Conservation (phyloP, 352 stramenopile genomes). For the Globisporangium echinulatum region DNA sequence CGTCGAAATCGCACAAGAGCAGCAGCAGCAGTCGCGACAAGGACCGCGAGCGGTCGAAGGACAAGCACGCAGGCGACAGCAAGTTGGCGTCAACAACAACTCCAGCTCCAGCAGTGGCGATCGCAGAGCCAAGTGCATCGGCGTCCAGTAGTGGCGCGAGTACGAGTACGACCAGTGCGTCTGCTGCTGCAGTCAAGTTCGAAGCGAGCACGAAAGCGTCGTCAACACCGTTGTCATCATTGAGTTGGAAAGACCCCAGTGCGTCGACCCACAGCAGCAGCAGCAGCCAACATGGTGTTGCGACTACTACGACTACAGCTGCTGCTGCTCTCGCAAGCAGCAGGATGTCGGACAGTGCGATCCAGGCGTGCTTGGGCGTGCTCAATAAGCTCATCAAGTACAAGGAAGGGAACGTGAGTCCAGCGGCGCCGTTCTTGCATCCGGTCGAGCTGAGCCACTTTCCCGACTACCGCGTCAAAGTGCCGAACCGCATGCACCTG, state of each 20-base stretch:
- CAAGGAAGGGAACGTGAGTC: conserved; percentile 67
- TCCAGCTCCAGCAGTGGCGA: neutral
- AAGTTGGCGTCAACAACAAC: too few relatives aligned
- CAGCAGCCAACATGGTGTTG: neutral
- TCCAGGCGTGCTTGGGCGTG: conserved; percentile 47
- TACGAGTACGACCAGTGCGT: neutral
- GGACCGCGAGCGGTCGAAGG: neutral
- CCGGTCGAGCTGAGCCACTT: conserved; percentile 79
- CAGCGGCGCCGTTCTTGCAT: conserved; percentile 73
- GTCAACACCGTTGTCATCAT: neutral
- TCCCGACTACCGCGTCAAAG: conserved; percentile 80
- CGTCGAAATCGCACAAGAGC: conserved; percentile 51
- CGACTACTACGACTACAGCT: neutral
- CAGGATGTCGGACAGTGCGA: conserved; percentile 47
- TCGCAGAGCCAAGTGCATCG: neutral
- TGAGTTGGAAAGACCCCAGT: neutral
- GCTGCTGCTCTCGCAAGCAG: neutral
- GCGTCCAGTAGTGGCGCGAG: neutral
- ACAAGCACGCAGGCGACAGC: too few relatives aligned
- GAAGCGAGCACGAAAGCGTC: neutral
- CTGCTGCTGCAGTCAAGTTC: neutral
- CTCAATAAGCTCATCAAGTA: conserved; percentile 86
- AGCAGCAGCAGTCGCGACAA: conserved; percentile 4
- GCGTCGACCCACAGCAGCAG: conserved; percentile 3
- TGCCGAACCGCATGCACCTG: conserved; percentile 79